Base-by-base conservation (phyloP, 441 rosid species). In the Capsella rubella region DNA sequence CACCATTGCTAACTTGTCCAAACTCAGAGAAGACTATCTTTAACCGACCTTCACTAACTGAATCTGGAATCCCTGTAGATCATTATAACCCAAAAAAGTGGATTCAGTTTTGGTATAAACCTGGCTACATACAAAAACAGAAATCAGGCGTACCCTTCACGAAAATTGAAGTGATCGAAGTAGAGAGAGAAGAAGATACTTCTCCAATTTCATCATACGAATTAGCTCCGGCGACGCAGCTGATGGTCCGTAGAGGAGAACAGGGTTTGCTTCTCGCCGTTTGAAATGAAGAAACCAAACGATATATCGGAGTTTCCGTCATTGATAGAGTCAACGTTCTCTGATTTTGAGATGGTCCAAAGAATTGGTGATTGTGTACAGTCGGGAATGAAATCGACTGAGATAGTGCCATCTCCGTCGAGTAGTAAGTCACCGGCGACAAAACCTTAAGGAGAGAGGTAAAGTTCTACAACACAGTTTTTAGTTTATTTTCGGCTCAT, bases 1-100 rank as follows among this genome's bases (percentile, higher is more conserved):
- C 46, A 86, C 90, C 89, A 64, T 66, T 79, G 68, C 50, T 69
- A 69, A 86, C 85, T 64, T 82, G 75, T 69, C 89, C 90, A 75
- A 80, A 85, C 42, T 77, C 82, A 1, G 82, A 82, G 82, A 86
- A 85, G 40, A 56, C 83, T 65, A 69, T 84, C 82, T 69, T 81
- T 75, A 86, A 65, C 15, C 79, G 80, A n/a, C 87, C 86, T 82
- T 83, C 89, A 0, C 83, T 73, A 40, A 80, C 84, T 67, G 90
- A 82, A 46, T 67, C 79, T 5, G 90, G 64, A 74, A 86, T 43
- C 29, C 90, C 90, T 42, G 80, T 72, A 1, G 6, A 6, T 1
- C 8, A 45, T 42, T 13, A 49, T 1, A 21, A 21, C 25, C 25
- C 25, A 21, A 21, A 2, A 21, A 21, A 21, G 0, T 21, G 25